Percentiles rank a stretch among this genome's conserved stretches.
phyloP scores from a whole-genome alignment of 192 early-diverging fungal genomes.

The Coemansia furcata region DNA sequence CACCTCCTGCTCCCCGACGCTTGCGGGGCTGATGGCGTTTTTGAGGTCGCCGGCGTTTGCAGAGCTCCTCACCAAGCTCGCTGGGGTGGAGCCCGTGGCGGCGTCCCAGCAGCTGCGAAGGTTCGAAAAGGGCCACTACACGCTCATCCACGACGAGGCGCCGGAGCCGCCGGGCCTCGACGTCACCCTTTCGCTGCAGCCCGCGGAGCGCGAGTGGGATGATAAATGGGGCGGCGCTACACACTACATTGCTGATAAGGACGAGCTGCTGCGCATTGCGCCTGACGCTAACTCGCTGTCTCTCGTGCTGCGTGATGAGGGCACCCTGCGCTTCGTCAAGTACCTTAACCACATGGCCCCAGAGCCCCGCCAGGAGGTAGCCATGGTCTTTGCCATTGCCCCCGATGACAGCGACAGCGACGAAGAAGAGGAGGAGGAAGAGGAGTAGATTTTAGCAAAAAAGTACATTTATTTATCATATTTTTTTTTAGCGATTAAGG shows the following conservation, averaged over 20 bases:
- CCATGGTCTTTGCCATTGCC: slow-evolving; percentile 42
- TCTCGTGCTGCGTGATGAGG: slow-evolving; percentile 55
- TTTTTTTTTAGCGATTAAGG: neutral
- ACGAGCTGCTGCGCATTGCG: slow-evolving; percentile 51
- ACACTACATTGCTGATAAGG: slow-evolving; percentile 59
- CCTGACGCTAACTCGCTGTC: slow-evolving; percentile 57
- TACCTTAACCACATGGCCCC: slow-evolving; percentile 53
- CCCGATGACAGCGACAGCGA: neutral
- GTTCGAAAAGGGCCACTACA: slow-evolving; percentile 60
- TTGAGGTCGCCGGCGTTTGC: slow-evolving; percentile 30
- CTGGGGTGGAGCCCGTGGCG: slow-evolving; percentile 15
- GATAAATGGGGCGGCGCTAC: slow-evolving; percentile 58
- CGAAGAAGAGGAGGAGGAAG: neutral
- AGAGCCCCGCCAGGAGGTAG: slow-evolving; percentile 36
- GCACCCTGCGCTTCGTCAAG: slow-evolving; percentile 59
- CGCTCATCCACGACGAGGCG: slow-evolving; percentile 59
- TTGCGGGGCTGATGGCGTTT: slow-evolving; percentile 8
- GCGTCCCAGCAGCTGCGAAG: slow-evolving; percentile 40
- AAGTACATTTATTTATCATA: neutral
- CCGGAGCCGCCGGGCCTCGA: slow-evolving; percentile 57
- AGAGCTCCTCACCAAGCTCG: slow-evolving; percentile 13
- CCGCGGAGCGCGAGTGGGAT: slow-evolving; percentile 34
- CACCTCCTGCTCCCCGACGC: neutral
- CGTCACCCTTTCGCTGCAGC: slow-evolving; percentile 34
- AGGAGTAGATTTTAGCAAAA: neutral